Evolutionary conservation across 2,329 filamentous ascomycete genomes (phyloP).

Genomic region (Neofusicoccum sp.): DNA sequence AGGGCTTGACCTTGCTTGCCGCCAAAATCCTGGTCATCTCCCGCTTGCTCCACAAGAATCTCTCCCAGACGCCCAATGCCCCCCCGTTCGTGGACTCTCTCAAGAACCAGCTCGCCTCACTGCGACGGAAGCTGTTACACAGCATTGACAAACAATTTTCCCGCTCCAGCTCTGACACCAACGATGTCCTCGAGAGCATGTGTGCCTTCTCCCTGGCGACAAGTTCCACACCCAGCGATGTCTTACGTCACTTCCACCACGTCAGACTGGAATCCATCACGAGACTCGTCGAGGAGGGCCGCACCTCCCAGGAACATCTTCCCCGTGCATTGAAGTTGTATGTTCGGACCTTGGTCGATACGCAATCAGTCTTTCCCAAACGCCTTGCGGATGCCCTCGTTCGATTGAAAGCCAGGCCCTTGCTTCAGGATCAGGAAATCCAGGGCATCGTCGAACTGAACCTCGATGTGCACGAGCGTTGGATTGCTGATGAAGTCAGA

Average conservation of each 20-base stretch:
- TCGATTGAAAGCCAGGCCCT: conserved; percentile 65
- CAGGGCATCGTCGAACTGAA: conserved; percentile 66
- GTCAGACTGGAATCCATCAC: conserved; percentile 69
- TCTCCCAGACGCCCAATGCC: conserved; percentile 54
- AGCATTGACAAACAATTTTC: conserved; percentile 58
- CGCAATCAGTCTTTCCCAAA: conserved; percentile 71
- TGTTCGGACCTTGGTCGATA: conserved; percentile 72
- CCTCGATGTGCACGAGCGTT: conserved; percentile 73
- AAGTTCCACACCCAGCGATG: conserved; percentile 75
- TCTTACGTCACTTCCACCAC: conserved; percentile 73
- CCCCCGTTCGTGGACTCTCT: conserved; percentile 60
- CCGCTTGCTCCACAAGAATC: conserved; percentile 70
- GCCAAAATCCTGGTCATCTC: conserved; percentile 71
- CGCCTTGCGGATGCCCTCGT: conserved; percentile 68
- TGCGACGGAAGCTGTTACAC: conserved; percentile 64
- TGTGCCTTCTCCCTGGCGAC: conserved; percentile 80
- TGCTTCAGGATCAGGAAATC: conserved; percentile 71
- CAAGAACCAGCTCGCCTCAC: conserved; percentile 60
- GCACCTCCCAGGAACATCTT: conserved; percentile 53
- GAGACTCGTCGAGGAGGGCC: conserved; percentile 54
- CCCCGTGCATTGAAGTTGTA: conserved; percentile 69
- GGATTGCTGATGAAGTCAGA: conserved; percentile 79
- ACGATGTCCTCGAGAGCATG: conserved; percentile 65
- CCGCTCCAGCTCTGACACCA: conserved; percentile 36
- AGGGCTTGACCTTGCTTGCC: conserved; percentile 51